Base-by-base conservation (phyloP, 163 green algal species). In the Chloroidium sp. region DNA sequence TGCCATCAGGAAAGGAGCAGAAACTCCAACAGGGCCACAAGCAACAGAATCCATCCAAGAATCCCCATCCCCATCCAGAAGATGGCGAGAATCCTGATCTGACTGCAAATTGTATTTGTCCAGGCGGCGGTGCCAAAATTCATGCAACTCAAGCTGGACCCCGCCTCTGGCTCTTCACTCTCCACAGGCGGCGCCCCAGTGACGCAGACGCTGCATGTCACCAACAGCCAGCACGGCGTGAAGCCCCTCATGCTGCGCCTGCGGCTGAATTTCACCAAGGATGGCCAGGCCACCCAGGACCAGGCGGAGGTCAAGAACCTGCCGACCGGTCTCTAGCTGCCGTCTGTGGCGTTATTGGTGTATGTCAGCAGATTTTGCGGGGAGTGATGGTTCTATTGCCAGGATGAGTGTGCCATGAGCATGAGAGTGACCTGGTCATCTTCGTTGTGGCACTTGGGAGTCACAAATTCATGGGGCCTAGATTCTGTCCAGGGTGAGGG, bases 71-170 rank as follows among this genome's bases (percentile, higher is more conserved):
- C 4, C 74, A 62, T 2, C 2, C 62, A 8, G 74, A 36, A 6
- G 3, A 14, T 3, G 8, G 4, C 14, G 76, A 3, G 36, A 36
- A 36, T 36, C 36, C 36, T 76, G 57, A 0, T 76, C 61, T 72
- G n/a, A 68, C 2, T 62, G 12, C 3, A 14, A 13, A 36, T 36
- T 36, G 36, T 36, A 13, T 79, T 8, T 59, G 1, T 86, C 78
- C 94, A 98, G 90, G 95, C 93, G 0, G 96, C 96, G 1, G 96
- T 99, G 77, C 96, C 96, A 75, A 98, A 98, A 87, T 96, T 93
- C 80, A 94, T 97, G 88, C 83, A 92, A 83, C 85, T 98, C 61
- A 84, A 84, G 82, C 85, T 98, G 82, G 89, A 96, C 74, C 89
- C 94, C 0, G 92, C 95, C 2, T 89, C 67, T 62, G 88, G 86